Base-by-base conservation (phyloP, 768 basidiomycete species). In the Phaeotremella skinneri region DNA sequence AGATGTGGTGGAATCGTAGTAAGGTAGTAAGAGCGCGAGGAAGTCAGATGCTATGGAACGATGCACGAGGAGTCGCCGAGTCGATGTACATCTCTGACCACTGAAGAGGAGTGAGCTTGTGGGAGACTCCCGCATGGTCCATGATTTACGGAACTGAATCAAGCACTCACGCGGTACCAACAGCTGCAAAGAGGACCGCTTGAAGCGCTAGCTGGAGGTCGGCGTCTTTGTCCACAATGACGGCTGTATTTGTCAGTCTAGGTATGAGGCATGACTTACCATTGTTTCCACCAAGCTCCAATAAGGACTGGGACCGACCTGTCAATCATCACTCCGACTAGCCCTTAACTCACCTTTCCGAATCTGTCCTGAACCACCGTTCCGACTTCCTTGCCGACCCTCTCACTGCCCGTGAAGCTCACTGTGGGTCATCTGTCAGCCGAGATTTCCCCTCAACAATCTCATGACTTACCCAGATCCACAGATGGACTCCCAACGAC, bases 271-370 rank as follows among this genome's bases (percentile, higher is more conserved):
- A 30, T 6, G 17, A 43, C 81, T 54, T 76, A 90, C 90, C 91
- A 72, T 97, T 97, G 79, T 98, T 97, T 32, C 94, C 94, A 25
- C 93, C 93, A 1, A 97, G 81, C 74, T 97, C 94, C 25, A 97
- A 82, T 21, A 97, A 84, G 21, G 64, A 56, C 73, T 73, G 54
- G 21, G n/a, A 53, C 23, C 11, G 11, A 16, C 23, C 21, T 9
- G 43, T 6, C 7, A 20, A 23, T 20, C 7, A 14, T 13, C 26
- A 50, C 25, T 23, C n/a, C 26, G 7, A 17, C 34, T 21, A 26
- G 34, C 23, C 23, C 6, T 5, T 42, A 17, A 55, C 63, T 49
- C 29, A 85, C 82, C 79, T 94, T 90, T 20, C 92, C 93, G 76
- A 93, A 94, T 62, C 91, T 82, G 55, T 85, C 85, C 75, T 88